Conservation (phyloP, 2,329 filamentous ascomycete genomes). For the Stagonosporopsis rhizophila region DNA sequence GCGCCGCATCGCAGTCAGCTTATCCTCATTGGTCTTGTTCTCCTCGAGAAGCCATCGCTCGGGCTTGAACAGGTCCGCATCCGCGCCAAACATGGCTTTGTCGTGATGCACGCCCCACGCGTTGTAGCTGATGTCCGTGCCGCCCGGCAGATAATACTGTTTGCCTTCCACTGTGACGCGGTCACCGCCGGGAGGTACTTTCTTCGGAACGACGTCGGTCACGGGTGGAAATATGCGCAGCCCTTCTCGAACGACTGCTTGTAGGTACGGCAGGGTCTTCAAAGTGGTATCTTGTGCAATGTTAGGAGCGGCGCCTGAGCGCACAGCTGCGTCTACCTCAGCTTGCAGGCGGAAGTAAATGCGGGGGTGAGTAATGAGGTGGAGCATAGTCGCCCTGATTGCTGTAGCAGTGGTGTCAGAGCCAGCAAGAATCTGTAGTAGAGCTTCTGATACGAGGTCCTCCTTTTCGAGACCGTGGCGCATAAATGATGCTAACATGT, state of each 20-base stretch:
- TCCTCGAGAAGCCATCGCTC: constrained; percentile 55
- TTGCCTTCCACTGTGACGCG: constrained; percentile 28
- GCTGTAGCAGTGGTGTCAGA: constrained; percentile 65
- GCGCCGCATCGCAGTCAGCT: constrained; percentile 32
- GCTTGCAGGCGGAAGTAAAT: constrained; percentile 54
- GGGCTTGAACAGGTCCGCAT: constrained; percentile 55
- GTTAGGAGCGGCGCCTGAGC: constrained; percentile 11
- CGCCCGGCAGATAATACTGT: constrained; percentile 34
- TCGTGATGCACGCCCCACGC: constrained; percentile 30
- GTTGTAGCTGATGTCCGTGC: constrained; percentile 37
- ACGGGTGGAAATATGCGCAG: constrained; percentile 50
- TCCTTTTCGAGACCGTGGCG: constrained; percentile 51
- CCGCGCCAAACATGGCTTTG: constrained; percentile 40
- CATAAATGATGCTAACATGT: constrained; percentile 63
- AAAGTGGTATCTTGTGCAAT: constrained; percentile 57
- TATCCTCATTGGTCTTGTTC: constrained; percentile 10
- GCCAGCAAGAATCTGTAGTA: constrained; percentile 60
- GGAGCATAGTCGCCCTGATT: constrained; percentile 60
- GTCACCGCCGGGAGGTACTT: constrained; percentile 39
- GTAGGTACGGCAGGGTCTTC: constrained; percentile 51
- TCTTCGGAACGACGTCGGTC: constrained; percentile 35
- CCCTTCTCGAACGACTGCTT: constrained; percentile 55
- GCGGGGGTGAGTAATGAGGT: constrained; percentile 57
- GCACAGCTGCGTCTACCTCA: constrained; percentile 54
- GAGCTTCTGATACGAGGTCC: constrained; percentile 50